Conservation (phyloP, 371 early-diverging fungal genomes). For the Entomophthora muscae region DNA sequence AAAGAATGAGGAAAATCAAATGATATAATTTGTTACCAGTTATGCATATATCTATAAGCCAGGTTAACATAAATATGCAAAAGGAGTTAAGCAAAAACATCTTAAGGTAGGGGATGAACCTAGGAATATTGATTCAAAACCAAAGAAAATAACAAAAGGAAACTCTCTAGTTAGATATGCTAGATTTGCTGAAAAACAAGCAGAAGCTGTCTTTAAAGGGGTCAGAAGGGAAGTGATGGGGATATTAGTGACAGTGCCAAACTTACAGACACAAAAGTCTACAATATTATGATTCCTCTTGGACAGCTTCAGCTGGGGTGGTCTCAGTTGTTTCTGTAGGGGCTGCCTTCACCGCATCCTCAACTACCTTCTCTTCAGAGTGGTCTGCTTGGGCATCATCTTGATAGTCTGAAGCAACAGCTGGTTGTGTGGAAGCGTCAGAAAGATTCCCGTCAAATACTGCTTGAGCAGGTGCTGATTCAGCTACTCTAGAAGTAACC, state of each 20-base stretch:
- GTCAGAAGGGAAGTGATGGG: background rate
- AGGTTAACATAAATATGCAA: no score
- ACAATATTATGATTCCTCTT: background rate
- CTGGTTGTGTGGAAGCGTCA: background rate
- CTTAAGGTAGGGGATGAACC: no score
- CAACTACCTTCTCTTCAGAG: background rate
- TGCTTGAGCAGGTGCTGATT: background rate
- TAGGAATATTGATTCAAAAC: no score
- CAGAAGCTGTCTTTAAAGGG: background rate
- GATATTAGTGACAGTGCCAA: background rate
- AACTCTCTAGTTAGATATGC: background rate
- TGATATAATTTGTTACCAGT: no score
- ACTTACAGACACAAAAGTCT: background rate
- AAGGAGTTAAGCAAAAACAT: no score
- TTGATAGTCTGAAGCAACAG: background rate
- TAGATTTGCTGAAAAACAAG: background rate
- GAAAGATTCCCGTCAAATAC: background rate
- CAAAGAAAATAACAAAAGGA: no score
- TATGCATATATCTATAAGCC: no score
- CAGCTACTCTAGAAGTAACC: conserved; percentile 9
- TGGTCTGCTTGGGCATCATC: background rate
- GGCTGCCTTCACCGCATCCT: background rate
- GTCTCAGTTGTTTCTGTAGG: background rate
- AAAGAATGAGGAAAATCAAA: no score
- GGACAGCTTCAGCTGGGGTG: background rate